These are phyloP conservation scores for Puccinellia tenuiflora DNA, from an alignment of 176 grass and related monocot species.

Conservation along the genomic window DNA sequence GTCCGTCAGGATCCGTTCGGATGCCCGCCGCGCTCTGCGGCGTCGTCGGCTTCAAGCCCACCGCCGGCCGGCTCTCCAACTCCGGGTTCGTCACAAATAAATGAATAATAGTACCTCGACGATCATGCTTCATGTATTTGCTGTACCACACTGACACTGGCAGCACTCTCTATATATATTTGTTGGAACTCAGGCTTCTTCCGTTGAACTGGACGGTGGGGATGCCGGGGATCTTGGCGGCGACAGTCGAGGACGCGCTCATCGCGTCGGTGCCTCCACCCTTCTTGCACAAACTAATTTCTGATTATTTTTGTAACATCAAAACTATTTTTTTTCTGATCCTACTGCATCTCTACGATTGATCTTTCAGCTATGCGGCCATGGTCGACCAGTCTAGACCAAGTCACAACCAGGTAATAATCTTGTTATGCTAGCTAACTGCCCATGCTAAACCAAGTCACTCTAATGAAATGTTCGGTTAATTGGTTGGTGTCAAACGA, in stretches of 20 bases:
- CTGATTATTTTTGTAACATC: background rate
- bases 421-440: too few species aligned
- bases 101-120: too few species aligned
- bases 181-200: constrained; percentile 44
- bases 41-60: constrained; percentile 90
- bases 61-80: constrained; percentile 60
- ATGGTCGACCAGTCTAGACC: constrained; percentile 32
- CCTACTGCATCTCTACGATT: background rate
- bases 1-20: constrained; percentile 58
- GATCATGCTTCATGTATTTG: background rate
- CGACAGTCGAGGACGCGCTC: constrained; percentile 68
- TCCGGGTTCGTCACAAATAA: constrained; percentile 29
- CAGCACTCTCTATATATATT: too few species aligned
- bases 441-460: too few species aligned
- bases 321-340: background rate
- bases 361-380: constrained; percentile 60
- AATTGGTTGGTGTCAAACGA: too few species aligned
- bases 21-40: constrained; percentile 84
- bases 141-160: too few species aligned
- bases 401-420: constrained; percentile 41
- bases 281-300: background rate
- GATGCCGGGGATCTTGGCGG: constrained; percentile 80
- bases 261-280: constrained; percentile 45
- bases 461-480: too few species aligned
- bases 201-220: constrained; percentile 96